phyloP scores from a whole-genome alignment of 805 yeast genomes.

The Cyberlindnera mrakii region DNA sequence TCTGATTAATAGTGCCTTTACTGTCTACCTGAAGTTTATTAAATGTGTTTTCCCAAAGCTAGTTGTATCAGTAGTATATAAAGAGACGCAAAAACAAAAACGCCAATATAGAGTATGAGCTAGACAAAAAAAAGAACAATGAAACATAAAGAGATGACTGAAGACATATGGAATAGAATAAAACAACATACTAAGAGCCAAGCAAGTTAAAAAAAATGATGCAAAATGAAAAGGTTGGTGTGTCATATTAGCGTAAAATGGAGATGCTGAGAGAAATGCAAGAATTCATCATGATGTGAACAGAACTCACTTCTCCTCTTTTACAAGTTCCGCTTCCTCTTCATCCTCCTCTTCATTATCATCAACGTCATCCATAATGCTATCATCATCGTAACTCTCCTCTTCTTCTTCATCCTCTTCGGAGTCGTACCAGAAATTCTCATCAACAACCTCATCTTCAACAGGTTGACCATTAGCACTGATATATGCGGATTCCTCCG shows the following conservation, averaged over 20 bases:
- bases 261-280: not conserved
- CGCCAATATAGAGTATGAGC: too few species aligned
- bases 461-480: slow-evolving; percentile 30
- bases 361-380: slow-evolving; percentile 41
- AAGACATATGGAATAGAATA: too few species aligned
- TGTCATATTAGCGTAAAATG: not conserved
- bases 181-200: too few species aligned
- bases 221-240: too few species aligned
- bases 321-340: slow-evolving; percentile 32
- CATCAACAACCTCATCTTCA: slow-evolving; percentile 58
- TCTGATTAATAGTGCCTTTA: too few species aligned
- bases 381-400: slow-evolving; percentile 54
- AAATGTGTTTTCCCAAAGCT: too few species aligned
- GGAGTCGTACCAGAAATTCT: slow-evolving; percentile 81
- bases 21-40: too few species aligned
- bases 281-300: not conserved
- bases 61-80: too few species aligned
- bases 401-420: slow-evolving; percentile 37
- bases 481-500: slow-evolving; percentile 52
- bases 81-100: too few species aligned
- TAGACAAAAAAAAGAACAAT: too few species aligned
- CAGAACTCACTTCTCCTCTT: slow-evolving; percentile 24
- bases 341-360: slow-evolving; percentile 52
- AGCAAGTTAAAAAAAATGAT: too few species aligned
- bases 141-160: too few species aligned